Base-by-base conservation (phyloP, 2,329 filamentous ascomycete species). In the Talaromyces albobiverticillius region DNA sequence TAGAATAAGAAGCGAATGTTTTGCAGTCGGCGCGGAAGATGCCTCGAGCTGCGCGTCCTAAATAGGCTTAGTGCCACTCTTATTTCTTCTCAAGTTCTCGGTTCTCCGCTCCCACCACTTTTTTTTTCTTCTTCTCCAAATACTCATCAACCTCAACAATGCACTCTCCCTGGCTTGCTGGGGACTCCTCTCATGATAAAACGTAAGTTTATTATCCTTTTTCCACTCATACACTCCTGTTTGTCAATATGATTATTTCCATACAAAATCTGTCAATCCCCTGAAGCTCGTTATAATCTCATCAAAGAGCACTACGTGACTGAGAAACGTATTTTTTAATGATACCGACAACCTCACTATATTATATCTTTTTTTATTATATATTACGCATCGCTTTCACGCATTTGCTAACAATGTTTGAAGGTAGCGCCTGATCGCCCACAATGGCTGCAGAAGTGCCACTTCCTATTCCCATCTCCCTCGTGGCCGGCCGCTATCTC, bases 231-330 rank as follows among this genome's bases (percentile, higher is more conserved):
- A 14, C n/a, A 18, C 11, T 20, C 9, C n/a, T 36, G 22, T 64
- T 25, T 36, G 41, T 48, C 71, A 66, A 71, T 69, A 88, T 88
- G 86, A 88, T 85, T 83, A 84, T 75, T 79, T 68, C 75, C 75
- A 76, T 76, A 73, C 72, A 73, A 77, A 84, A 89, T 90, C 87
- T 90, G 87, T 90, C 87, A 90, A 89, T 90, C 87, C 84, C 79
- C 87, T 88, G 86, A 89, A 76, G 76, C 76, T 75, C 70, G 62
- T 56, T 64, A 63, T 63, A 63, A 70, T 69, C 64, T 71, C 64
- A 67, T 59, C 51, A 64, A 63, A 64, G 69, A 70, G 69, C 66
- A 69, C 58, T 43, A 61, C 59, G 66, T 71, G 68, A 72, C 62
- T 73, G 72, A 75, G 71, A 73, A 75, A 72, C 60, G 71, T 74